Evolutionary conservation across 2,329 filamentous ascomycete genomes (phyloP).

Genomic region (Escovopsis sp.): DNA sequence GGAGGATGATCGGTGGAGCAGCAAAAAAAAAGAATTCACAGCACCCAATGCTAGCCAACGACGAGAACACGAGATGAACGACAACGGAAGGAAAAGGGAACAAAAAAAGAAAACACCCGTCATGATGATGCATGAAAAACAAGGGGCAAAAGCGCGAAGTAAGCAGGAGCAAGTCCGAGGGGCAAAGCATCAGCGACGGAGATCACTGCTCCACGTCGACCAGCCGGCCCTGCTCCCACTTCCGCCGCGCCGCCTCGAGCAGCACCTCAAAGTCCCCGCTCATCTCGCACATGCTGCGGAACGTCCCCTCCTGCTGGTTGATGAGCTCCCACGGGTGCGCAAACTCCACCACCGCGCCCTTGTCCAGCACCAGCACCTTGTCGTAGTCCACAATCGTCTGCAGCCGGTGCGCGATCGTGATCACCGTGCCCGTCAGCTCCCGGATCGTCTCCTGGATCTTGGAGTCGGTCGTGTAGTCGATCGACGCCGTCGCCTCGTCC

Average conservation of each 20-base stretch:
- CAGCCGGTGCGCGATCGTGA: constrained; percentile 89
- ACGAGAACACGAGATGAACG: no score
- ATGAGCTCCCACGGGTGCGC: constrained; percentile 80
- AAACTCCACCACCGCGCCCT: constrained; percentile 75
- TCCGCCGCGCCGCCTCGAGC: constrained; percentile 40
- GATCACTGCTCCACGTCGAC: constrained; percentile 17
- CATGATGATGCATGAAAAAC: not conserved
- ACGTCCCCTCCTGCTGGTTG: constrained; percentile 49
- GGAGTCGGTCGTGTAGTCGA: constrained; percentile 88
- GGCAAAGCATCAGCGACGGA: not conserved
- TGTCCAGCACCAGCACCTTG: constrained; percentile 88
- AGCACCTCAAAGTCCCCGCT: constrained; percentile 42
- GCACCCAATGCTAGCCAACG: no score
- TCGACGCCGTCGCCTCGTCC: constrained; percentile 96
- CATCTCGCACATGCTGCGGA: constrained; percentile 50
- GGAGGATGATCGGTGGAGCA: no score
- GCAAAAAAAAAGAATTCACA: no score
- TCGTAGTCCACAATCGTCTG: constrained; percentile 98
- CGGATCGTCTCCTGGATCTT: constrained; percentile 96
- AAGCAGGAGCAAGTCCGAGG: not conserved
- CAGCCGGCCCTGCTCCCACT: constrained; percentile 26
- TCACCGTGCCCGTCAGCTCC: constrained; percentile 83
- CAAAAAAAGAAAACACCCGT: not conserved
- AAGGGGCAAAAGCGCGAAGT: not conserved
- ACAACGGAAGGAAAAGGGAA: not conserved